phyloP scores from a whole-genome alignment of 768 basidiomycete genomes.

The Lactifluus volemus region DNA sequence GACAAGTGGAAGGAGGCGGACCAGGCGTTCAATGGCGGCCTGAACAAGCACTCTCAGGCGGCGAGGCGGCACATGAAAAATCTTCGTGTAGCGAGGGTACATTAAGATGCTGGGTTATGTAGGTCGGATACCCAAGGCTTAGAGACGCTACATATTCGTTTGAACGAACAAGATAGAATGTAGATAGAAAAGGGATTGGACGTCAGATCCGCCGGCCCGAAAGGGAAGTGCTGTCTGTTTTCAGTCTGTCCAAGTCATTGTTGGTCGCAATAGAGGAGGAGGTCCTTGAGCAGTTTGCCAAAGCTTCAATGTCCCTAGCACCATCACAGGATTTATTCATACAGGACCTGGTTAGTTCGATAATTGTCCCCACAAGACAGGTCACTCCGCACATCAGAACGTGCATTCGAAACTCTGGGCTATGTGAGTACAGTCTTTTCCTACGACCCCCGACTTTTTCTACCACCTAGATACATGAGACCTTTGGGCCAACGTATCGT shows the following conservation, averaged over 20 bases:
- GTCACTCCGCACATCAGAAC: constrained; percentile 36
- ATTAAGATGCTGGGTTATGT: not conserved
- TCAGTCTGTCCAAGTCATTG: not conserved
- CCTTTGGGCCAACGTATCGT: constrained; percentile 87
- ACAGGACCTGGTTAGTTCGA: constrained; percentile 48
- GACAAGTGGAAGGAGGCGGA: constrained; percentile 38
- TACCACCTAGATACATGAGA: constrained; percentile 70
- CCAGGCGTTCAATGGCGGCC: constrained; percentile 61
- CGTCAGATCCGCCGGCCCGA: not conserved
- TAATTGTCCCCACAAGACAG: constrained; percentile 4
- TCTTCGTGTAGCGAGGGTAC: constrained; percentile 39
- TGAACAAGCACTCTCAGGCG: constrained; percentile 63
- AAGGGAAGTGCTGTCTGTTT: too few relatives aligned
- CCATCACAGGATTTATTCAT: constrained; percentile 71
- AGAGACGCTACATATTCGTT: too few relatives aligned
- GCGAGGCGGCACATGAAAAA: constrained; percentile 42
- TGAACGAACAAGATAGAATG: too few relatives aligned
- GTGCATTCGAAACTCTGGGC: constrained; percentile 79
- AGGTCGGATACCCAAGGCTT: too few relatives aligned
- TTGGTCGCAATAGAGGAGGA: not conserved
- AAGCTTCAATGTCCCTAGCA: constrained; percentile 51
- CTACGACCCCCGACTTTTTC: constrained; percentile 12
- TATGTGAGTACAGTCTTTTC: constrained; percentile 47
- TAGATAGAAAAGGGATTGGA: too few relatives aligned
- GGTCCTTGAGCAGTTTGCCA: not conserved